Base-by-base conservation (phyloP, 371 early-diverging fungal genomes). In the Apophysomyces trapeziformis region DNA sequence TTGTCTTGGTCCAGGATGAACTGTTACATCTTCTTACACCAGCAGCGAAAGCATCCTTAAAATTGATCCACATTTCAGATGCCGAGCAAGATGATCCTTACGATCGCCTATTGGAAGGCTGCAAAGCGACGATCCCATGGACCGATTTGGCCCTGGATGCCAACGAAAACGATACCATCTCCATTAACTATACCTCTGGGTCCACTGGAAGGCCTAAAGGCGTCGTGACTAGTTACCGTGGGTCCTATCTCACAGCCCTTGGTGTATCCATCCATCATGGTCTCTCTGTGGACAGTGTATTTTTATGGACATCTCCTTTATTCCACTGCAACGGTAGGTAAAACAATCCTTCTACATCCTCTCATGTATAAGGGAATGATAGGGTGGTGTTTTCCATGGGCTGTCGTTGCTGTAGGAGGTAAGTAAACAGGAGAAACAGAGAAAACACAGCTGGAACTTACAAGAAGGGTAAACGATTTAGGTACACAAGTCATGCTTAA, bases 381-480 rank as follows among this genome's bases (percentile, higher is more conserved):
- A 76, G 79, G 88, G 14, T 90, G 91, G 91, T 76, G 80, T 37
- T 89, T 87, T 64, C 87, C 87, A 37, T 90, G 88, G 84, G 83
- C 89, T 8, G 66, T 87, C 1, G 79, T 84, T 0, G 85, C 89
- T n/a, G 80, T 83, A 6, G 85, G 85, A 41, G 79, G 78, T 64
- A 61, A 57, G 59, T 56, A 7, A 9, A 16, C 11, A 37, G 14
- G 44, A 44, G 58, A 37, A 21, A 32, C 8, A 54, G n/a, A 35
- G 12, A 21, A 21, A 59, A 50, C 59, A 2, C 38, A 7, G 16
- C 12, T 43, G 16, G 32, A 8, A 44, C 13, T 7, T 41, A 13
- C 41, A 41, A 41, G 13, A 12, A 37, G 7, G 13, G 32, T 26
- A 2, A 26, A 26, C 32, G 32, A 2, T 26, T 38, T 54, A 67